These are phyloP conservation scores for Colletotrichum sp. DNA, from an alignment of 2,329 filamentous ascomycete genomes.

Conservation along the genomic window DNA sequence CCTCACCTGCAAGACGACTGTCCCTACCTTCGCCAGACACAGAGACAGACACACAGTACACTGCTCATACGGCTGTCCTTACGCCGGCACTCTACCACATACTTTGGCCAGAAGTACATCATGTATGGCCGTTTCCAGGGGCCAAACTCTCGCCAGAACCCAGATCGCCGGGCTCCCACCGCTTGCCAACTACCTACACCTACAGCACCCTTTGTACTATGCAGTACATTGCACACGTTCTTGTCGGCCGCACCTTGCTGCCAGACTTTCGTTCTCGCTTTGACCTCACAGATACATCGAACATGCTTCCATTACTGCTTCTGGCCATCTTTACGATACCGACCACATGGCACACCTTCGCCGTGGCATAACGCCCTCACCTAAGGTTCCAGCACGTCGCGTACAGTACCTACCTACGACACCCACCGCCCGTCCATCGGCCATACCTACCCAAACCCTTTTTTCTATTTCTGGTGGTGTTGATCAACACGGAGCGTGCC, in stretches of 20 bases:
- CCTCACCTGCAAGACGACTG: not conserved
- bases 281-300: conserved; percentile 2
- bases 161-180: not conserved
- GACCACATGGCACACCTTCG: not conserved
- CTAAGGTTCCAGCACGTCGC: not conserved
- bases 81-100: not conserved
- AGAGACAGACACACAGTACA: not conserved
- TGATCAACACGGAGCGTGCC: not conserved
- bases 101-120: not conserved
- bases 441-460: not conserved
- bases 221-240: not conserved
- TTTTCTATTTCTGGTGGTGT: not conserved
- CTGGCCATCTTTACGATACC: conserved; percentile 8
- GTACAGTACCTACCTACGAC: not conserved
- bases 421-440: not conserved
- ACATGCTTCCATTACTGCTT: conserved; percentile 12
- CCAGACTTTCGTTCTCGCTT: conserved; percentile 4
- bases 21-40: not conserved
- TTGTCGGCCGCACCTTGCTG: not conserved
- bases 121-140: conserved; percentile 1
- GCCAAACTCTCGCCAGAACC: conserved; percentile 8
- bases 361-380: not conserved
- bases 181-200: not conserved
- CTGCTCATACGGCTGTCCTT: not conserved
- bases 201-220: not conserved